These are phyloP conservation scores for Trametes coccinea DNA, from an alignment of 768 basidiomycete genomes.

Conservation along the genomic window DNA sequence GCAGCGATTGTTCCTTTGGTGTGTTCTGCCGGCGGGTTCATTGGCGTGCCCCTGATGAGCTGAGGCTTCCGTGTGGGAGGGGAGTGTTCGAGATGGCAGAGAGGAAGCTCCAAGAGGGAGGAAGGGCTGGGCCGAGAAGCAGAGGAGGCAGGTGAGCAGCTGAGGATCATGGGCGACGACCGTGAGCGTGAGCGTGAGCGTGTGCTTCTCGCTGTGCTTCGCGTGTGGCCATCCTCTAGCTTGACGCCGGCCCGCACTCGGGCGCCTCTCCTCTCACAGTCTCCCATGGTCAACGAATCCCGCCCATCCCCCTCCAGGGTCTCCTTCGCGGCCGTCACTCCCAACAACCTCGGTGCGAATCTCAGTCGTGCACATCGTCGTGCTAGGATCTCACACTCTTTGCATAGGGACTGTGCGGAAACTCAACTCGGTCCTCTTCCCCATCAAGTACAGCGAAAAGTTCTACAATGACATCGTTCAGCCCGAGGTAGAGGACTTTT, in stretches of 20 bases:
- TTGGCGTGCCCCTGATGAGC: background rate
- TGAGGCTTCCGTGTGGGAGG: constrained; percentile 3
- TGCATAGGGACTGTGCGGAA: constrained; percentile 51
- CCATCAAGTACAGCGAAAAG: constrained; percentile 85
- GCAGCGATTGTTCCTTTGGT: background rate
- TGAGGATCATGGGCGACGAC: too few relatives aligned
- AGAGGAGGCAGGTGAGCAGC: background rate
- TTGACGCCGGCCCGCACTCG: constrained; percentile 19
- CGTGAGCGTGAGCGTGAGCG: too few relatives aligned
- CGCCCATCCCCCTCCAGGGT: constrained; percentile 44
- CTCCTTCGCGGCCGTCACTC: constrained; percentile 71
- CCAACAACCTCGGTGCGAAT: constrained; percentile 77
- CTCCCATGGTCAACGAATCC: constrained; percentile 31
- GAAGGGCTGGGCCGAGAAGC: background rate
- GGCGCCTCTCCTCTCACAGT: constrained; percentile 28
- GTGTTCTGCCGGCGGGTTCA: constrained; percentile 12
- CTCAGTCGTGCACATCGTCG: constrained; percentile 52
- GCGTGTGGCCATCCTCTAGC: background rate
- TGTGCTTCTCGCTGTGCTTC: background rate
- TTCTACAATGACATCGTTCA: constrained; percentile 81
- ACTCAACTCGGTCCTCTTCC: constrained; percentile 78
- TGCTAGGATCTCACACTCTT: constrained; percentile 59
- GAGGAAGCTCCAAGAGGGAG: constrained; percentile 1
- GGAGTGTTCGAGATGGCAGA: background rate
- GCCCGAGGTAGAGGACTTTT: constrained; percentile 81